Evolutionary conservation across 768 basidiomycete species (phyloP), one percentile per base, ranked within the genome.

Genomic region (Leccinum truebloodii): DNA sequence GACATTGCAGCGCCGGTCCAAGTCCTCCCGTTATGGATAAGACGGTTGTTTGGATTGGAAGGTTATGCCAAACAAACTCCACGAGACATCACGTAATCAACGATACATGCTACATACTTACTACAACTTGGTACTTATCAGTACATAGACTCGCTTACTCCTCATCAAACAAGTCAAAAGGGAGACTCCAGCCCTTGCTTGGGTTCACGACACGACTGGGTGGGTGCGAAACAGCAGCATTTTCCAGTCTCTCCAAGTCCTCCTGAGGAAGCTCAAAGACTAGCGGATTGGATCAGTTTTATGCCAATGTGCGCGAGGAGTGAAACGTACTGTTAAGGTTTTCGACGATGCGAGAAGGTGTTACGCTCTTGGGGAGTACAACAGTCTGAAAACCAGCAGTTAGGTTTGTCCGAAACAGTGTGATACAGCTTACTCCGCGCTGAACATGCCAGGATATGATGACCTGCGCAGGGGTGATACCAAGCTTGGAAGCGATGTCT

Each of bases 301-400:
- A 16, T 28, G 6, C 16, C 24, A 4, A 6, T 41, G n/a, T 6
- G 3, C 8, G 3, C 6, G 14, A 48, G 12, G 24, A 9, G 2
- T 20, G 49, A 20, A 18, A n/a, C 77, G 60, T 63, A 84, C 88
- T 74, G n/a, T 85, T 77, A 46, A 86, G 75, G 77, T 94, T 93
- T 71, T 90, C 88, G 58, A 80, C 76, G 35, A 94, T 79, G 30
- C 89, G 83, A 49, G 81, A 80, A 12, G 88, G 79, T 3, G 85
- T 87, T 14, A 91, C 88, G 63, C 87, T 89, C 80, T 92, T 94
- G 2, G 91, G 89, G 12, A 93, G 78, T 7, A 87, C 87, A 58
- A 88, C 77, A 52, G 86, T 85, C 87, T 89, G 64, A 41, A 54
- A 32, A 32, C 14, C 22, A 13, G 2, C 14, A 12, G 13, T 68